Conservation (phyloP, 805 yeast genomes). For the Candida tammaniensis region DNA sequence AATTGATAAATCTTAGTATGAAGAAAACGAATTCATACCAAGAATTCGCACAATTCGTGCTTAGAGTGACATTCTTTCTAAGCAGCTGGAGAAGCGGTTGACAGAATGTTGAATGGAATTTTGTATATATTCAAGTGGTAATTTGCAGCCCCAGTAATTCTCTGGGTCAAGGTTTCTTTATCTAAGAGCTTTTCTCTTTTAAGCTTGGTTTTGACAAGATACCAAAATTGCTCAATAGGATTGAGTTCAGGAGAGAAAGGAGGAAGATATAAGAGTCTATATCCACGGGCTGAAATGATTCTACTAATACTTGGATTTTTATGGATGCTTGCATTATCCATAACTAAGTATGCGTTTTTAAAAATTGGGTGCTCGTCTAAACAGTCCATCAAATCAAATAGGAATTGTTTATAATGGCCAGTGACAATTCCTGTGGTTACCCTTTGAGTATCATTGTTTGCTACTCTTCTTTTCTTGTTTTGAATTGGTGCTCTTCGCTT, state of each 20-base stretch:
- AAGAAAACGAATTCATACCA: constrained; percentile 1
- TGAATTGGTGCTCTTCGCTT: constrained; percentile 2
- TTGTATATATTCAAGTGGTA: constrained; percentile 7
- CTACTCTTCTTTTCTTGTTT: constrained; percentile 2
- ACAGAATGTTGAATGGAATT: constrained; percentile 2
- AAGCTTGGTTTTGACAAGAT: constrained; percentile 7
- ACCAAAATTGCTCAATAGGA: constrained; percentile 16
- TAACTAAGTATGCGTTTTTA: constrained; percentile 9
- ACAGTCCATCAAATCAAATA: constrained; percentile 9
- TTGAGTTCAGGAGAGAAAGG: constrained; percentile 13
- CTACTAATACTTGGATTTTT: constrained; percentile 11
- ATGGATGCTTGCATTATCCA: constrained; percentile 11
- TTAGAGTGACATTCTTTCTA: constrained; percentile 4
- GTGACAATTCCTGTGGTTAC: constrained; percentile 9
- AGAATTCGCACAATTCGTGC: constrained; percentile 1
- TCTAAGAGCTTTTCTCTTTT: constrained; percentile 5
- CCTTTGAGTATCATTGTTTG: constrained; percentile 4
- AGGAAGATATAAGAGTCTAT: constrained; percentile 13
- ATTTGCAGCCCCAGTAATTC: constrained; percentile 9
- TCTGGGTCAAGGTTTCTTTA: constrained; percentile 6
- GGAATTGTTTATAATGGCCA: constrained; percentile 12
- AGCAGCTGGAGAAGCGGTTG: constrained; percentile 4
- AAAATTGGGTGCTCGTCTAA: constrained; percentile 5
- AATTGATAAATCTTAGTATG: neutral
- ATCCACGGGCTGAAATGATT: constrained; percentile 11